Evolutionary conservation across 768 basidiomycete genomes (phyloP), one percentile per base, ranked within the genome.

Genomic region (Boletus vinaceobasis): DNA sequence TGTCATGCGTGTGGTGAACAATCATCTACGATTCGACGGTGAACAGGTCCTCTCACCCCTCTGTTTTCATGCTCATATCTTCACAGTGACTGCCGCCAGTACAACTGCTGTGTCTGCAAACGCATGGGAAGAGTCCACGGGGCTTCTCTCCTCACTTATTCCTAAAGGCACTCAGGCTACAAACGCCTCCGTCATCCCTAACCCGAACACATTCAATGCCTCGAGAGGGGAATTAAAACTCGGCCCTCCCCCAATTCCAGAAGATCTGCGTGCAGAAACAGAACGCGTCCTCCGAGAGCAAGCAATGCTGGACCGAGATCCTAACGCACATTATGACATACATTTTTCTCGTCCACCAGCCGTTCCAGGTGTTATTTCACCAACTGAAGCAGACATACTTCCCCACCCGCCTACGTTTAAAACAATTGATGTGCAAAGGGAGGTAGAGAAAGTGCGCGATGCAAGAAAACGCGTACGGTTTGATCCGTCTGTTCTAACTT

Each of bases 1-100:
- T 10, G 88, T 98, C 42, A 88, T 98, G 84, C 84, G 87, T 40
- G 93, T 98, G 36, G 88, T 99, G 23, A 97, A 97, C 68, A 95
- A 93, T 68, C 87, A 94, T 66, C 78, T 99, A 35, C 84, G 85
- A 38, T 91, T 98, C 59, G 88, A 95, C 63, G 91, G 95, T 95
- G 73, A 75, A 68, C 43, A 50, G 8, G 7, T 55, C 48, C 35
- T 31, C 52, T 40, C 46, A 36, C 21, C 19, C 39, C 14, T 23
- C 38, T 2, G 26, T 21, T 21, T 43, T 40, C 62, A 53, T 61
- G 71, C 53, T 73, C 53, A 57, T 53, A 36, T 49, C 45, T 43
- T 55, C 59, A 21, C 68, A 90, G 90, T 93, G 13, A 86, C 90
- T 10, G 76, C 86, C 15, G 79, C 85, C 7, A 87, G 82, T 42